Evolutionary conservation across 768 basidiomycete species (phyloP).

Genomic region (Rhodosporidiobolus odoratus): DNA sequence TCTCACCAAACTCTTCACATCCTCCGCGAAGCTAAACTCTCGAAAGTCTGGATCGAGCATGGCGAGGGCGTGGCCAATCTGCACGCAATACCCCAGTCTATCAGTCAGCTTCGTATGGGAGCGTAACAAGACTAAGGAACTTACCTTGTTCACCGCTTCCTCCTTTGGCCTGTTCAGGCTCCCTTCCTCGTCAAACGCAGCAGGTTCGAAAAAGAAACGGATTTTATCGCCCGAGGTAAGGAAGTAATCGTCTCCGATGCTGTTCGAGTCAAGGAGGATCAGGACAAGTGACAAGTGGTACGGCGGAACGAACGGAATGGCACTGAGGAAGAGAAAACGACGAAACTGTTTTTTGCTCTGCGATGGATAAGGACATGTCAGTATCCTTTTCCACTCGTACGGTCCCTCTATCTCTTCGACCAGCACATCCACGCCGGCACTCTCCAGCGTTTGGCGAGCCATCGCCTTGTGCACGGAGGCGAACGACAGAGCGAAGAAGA

Average conservation of each 20-base stretch:
- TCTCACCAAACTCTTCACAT: constrained; percentile 61
- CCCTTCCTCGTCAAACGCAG: constrained; percentile 65
- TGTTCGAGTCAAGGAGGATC: constrained; percentile 47
- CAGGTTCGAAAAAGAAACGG: constrained; percentile 87
- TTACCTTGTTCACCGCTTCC: constrained; percentile 89
- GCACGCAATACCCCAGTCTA: background rate
- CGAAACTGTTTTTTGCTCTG: background rate
- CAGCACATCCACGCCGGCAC: too few species aligned
- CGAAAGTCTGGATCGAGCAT: constrained; percentile 76
- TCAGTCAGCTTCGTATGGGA: background rate
- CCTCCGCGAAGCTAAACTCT: constrained; percentile 48
- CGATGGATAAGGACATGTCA: background rate
- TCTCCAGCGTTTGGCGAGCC: too few species aligned
- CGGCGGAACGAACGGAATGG: background rate
- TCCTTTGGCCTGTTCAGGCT: constrained; percentile 57
- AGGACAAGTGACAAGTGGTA: too few species aligned
- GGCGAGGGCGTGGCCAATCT: constrained; percentile 61
- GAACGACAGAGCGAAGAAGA: background rate
- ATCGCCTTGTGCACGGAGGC: constrained; percentile 2
- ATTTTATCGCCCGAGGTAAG: constrained; percentile 88
- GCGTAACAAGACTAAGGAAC: constrained; percentile 41
- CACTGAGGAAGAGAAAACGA: background rate
- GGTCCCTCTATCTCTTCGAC: too few species aligned
- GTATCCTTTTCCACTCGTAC: too few species aligned
- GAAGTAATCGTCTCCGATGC: constrained; percentile 84